Percentiles rank a stretch among this genome's conserved stretches.
phyloP scores from a whole-genome alignment of 345 rosid species.

The Populus nigra region DNA sequence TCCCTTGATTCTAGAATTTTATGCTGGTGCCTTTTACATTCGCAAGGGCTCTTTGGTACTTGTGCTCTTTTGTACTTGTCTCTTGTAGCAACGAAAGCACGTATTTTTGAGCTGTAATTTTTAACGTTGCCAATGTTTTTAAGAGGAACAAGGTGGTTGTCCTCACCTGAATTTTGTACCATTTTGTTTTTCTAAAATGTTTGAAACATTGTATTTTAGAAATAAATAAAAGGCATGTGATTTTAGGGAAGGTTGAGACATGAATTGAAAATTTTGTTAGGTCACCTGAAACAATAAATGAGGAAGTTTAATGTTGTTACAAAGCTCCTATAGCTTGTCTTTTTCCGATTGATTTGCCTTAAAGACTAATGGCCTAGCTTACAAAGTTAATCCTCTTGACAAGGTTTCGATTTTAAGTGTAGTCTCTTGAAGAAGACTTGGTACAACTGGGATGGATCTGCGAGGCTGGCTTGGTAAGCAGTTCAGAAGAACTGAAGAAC shows the following conservation, averaged over 20 bases:
- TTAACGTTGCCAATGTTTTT: not conserved
- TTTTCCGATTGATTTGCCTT: too few relatives aligned
- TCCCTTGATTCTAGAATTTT: not conserved
- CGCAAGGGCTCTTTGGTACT: not conserved
- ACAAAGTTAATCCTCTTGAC: too few relatives aligned
- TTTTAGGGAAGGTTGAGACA: too few relatives aligned
- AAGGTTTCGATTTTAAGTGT: too few relatives aligned
- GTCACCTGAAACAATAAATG: not conserved
- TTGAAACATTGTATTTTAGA: not conserved
- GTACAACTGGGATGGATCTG: too few relatives aligned
- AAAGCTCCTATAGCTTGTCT: too few relatives aligned
- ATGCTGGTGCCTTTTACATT: not conserved
- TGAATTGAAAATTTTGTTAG: not conserved
- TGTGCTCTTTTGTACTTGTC: not conserved
- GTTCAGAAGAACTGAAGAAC: not conserved
- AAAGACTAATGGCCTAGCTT: too few relatives aligned
- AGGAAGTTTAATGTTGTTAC: too few relatives aligned
- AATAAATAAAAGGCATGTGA: not conserved
- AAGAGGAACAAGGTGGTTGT: not conserved
- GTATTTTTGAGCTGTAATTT: not conserved
- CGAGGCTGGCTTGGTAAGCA: not conserved
- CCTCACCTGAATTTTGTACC: not conserved
- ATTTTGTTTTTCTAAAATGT: not conserved
- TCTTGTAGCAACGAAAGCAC: not conserved
- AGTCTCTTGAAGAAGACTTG: too few relatives aligned